Conservation (phyloP, 371 early-diverging fungal genomes). For the Parasitella parasitica region DNA sequence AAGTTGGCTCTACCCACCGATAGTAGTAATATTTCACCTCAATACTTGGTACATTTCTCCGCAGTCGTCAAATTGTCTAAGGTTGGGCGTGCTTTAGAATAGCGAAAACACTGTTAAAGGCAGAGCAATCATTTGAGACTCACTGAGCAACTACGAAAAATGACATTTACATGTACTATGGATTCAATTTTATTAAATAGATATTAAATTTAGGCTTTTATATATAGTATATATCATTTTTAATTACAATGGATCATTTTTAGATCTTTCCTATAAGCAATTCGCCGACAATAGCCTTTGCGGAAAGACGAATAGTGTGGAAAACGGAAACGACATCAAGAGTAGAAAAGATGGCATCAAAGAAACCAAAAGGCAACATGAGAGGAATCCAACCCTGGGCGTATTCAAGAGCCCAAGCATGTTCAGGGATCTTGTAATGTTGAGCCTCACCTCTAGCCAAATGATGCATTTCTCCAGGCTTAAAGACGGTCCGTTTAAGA, state of each 20-base stretch:
- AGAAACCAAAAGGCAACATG: conserved; percentile 57
- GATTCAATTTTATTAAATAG: too few species aligned
- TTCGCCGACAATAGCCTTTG: conserved; percentile 29
- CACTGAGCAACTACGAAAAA: too few species aligned
- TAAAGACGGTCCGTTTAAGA: conserved; percentile 36
- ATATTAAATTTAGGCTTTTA: too few species aligned
- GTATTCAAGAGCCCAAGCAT: conserved; percentile 57
- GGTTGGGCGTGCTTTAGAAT: too few species aligned
- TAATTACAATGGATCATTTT: background rate
- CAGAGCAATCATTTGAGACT: too few species aligned
- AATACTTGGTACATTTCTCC: too few species aligned
- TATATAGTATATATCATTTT: background rate
- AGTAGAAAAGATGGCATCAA: conserved; percentile 52
- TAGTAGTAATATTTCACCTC: too few species aligned
- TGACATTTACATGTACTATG: too few species aligned
- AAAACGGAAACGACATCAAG: conserved; percentile 39
- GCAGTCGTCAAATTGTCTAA: too few species aligned
- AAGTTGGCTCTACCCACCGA: background rate
- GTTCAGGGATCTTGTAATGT: conserved; percentile 59
- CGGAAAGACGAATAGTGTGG: conserved; percentile 38
- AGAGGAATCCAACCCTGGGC: conserved; percentile 56
- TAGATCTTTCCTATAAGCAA: conserved; percentile 48
- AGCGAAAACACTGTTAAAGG: too few species aligned
- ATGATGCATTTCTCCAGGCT: conserved; percentile 53
- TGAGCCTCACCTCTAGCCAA: conserved; percentile 47